Percentiles rank a stretch among this genome's conserved stretches.
These are phyloP conservation scores for Backusella tarrabulga DNA, from an alignment of 192 early-diverging fungal genomes.

Conservation along the genomic window DNA sequence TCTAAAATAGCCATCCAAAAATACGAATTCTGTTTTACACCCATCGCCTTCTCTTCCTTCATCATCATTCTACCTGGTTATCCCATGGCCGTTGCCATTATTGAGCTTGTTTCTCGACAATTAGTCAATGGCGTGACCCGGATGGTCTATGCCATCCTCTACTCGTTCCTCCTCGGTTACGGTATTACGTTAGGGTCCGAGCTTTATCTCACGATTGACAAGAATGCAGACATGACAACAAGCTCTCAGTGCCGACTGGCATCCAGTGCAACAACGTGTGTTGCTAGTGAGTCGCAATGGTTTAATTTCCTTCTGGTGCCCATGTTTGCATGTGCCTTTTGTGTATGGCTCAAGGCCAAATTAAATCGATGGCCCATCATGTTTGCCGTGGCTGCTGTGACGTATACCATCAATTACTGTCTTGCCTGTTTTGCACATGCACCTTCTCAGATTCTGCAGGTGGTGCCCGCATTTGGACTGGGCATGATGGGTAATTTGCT, in stretches of 20 bases:
- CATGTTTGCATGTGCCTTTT: slow-evolving; percentile 45
- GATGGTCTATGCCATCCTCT: slow-evolving; percentile 78
- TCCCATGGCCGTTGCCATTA: slow-evolving; percentile 77
- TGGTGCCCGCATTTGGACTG: slow-evolving; percentile 73
- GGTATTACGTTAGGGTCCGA: slow-evolving; percentile 57
- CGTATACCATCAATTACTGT: slow-evolving; percentile 63
- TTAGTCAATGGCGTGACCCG: slow-evolving; percentile 86
- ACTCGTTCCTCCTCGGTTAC: slow-evolving; percentile 74
- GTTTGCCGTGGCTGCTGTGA: slow-evolving; percentile 61
- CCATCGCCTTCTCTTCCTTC: slow-evolving; percentile 57
- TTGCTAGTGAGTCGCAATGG: slow-evolving; percentile 16
- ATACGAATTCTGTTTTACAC: slow-evolving; percentile 61
- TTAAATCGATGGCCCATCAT: slow-evolving; percentile 72
- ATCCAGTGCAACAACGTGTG: neutral
- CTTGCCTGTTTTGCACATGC: slow-evolving; percentile 47
- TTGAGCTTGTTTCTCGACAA: slow-evolving; percentile 87
- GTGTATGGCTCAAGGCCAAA: slow-evolving; percentile 43
- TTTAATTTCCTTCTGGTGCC: slow-evolving; percentile 50
- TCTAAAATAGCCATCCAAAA: slow-evolving; percentile 21
- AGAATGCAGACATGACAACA: neutral
- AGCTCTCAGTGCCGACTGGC: neutral
- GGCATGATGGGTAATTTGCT: slow-evolving; percentile 77
- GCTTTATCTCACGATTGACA: slow-evolving; percentile 15
- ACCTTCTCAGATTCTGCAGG: slow-evolving; percentile 57
- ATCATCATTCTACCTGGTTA: slow-evolving; percentile 77